A percentile compares a stretch with the other conserved stretches of the same genome.
These are phyloP conservation scores for Fusarium sp. DNA, from an alignment of 2,329 filamentous ascomycete genomes.

Conservation along the genomic window DNA sequence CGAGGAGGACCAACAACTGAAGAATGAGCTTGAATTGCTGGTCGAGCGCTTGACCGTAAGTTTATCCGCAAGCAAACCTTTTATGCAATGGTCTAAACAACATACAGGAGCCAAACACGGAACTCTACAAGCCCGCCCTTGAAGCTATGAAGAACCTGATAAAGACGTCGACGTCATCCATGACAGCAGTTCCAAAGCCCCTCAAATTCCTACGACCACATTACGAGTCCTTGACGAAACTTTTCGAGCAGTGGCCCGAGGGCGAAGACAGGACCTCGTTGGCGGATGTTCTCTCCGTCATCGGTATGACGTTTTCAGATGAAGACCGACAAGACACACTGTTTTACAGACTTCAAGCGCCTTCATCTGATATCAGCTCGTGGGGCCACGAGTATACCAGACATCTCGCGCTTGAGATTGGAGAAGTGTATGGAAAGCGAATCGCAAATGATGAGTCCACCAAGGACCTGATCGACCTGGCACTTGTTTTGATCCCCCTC, in stretches of 20 bases:
- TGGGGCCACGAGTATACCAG: conserved; percentile 99
- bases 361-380: conserved; percentile 90
- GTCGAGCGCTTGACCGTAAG: conserved; percentile 90
- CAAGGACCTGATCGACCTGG: conserved; percentile 86
- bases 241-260: conserved; percentile 89
- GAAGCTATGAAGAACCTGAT: conserved; percentile 98
- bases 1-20: conserved; percentile 98
- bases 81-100: conserved; percentile 22
- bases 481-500: conserved; percentile 85
- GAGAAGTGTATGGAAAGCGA: conserved; percentile 90
- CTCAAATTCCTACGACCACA: conserved; percentile 97
- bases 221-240: conserved; percentile 86
- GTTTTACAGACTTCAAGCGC: conserved; percentile 91
- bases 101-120: conserved; percentile 80
- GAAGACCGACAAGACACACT: conserved; percentile 95
- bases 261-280: conserved; percentile 88
- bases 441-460: conserved; percentile 85
- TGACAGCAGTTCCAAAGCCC: conserved; percentile 98
- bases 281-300: conserved; percentile 94
- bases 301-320: conserved; percentile 98
- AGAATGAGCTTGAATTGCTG: conserved; percentile 97
- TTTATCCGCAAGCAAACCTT: neutral
- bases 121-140: conserved; percentile 89
- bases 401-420: conserved; percentile 94
- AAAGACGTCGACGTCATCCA: conserved; percentile 98